Percentiles rank a stretch among this genome's conserved stretches.
These are phyloP conservation scores for Backusella macrospora DNA, from an alignment of 192 early-diverging fungal genomes.

Conservation along the genomic window DNA sequence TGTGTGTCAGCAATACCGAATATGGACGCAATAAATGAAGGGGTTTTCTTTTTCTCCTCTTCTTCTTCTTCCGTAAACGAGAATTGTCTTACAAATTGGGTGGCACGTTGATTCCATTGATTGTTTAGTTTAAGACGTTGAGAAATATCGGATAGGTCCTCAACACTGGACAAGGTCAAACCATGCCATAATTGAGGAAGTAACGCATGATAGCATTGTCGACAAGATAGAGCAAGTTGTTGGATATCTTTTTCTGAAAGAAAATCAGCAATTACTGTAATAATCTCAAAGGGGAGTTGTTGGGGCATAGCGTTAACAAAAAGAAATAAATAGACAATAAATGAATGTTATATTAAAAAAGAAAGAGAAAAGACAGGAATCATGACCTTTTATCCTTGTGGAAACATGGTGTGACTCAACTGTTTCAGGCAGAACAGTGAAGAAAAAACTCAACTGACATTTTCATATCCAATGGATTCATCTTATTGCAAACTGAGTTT, in stretches of 20 bases:
- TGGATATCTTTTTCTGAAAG: background rate
- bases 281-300: conserved; percentile 21
- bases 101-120: conserved; percentile 13
- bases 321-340: background rate
- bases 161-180: background rate
- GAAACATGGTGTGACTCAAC: conserved; percentile 6
- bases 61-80: background rate
- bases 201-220: background rate
- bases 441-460: background rate
- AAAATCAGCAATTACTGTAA: conserved; percentile 13
- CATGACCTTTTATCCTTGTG: background rate
- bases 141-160: background rate
- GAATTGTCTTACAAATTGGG: background rate
- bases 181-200: conserved; percentile 17
- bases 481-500: conserved; percentile 3
- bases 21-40: background rate
- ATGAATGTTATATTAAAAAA: background rate
- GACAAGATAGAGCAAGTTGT: conserved; percentile 11
- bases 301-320: conserved; percentile 23
- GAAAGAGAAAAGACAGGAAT: background rate
- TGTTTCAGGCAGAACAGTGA: conserved; percentile 1
- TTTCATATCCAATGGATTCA: background rate
- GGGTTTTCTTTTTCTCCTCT: background rate
- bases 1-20: background rate
- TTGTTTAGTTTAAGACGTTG: background rate